Base-by-base conservation (phyloP, 2,329 filamentous ascomycete species). In the Cladosporium sp. region DNA sequence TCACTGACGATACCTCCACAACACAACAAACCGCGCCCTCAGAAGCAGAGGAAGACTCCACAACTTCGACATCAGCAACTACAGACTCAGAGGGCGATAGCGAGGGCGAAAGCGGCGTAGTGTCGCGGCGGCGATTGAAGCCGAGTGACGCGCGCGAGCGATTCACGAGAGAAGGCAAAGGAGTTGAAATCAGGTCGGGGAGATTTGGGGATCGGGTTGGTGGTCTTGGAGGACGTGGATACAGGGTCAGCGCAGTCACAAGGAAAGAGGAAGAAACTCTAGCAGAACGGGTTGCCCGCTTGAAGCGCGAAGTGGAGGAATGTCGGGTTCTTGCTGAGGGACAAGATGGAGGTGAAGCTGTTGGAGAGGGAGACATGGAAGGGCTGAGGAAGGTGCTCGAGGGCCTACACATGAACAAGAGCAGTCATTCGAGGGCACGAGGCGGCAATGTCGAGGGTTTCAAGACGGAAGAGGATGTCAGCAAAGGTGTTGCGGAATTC, bases 121-220 rank as follows among this genome's bases (percentile, higher is more conserved):
- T 99, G 56, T 91, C 89, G 63, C 87, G 87, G 63, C 86, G 88
- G 35, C 83, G 86, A 22, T 77, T 97, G 8, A 87, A 89, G 61
- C 85, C 91, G 62, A 83, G 90, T 65, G 83, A 90, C 70, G 94
- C 94, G 42, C 87, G 93, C 57, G 85, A 83, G 32, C 84, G 86
- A 42, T 99, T 99, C 71, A 79, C 55, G n/a, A n/a, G 47, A 22
- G 55, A 57, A 22, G 64, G 65, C 36, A 56, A 62, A 9, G 82
- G 84, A 39, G 84, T 96, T 32, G 89, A 96, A 69, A 87, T 91
- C 5, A 81, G 82, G 52, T 85, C 88, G 20, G 90, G 88, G 22
- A 90, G 97, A 73, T 94, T 97, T 72, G 96, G 92, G 2, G 92
- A 97, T 73, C 87, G 92, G 54, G 86, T 97, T 36, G 86, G 85